Evolutionary conservation across 352 stramenopile genomes (phyloP).

Genomic region (Phytopythium cucurbitacearum): DNA sequence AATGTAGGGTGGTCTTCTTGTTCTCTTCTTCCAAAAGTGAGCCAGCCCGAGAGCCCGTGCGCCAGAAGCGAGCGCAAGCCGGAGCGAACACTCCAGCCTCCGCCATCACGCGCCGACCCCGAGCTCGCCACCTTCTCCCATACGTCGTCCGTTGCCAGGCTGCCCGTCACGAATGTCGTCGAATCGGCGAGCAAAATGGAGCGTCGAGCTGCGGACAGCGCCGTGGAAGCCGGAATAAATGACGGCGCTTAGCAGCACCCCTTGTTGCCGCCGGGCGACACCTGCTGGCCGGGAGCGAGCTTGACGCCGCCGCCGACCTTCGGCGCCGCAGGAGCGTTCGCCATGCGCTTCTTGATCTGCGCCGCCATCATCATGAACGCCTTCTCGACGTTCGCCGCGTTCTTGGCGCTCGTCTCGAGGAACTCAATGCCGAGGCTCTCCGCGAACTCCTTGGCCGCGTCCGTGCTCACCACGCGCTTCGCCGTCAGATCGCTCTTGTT

Average conservation of each 20-base stretch:
- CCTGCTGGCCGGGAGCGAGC: conserved; percentile 56
- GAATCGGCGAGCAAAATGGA: not conserved
- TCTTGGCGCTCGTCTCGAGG: conserved; percentile 88
- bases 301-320: conserved; percentile 51
- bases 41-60: conserved; percentile 2
- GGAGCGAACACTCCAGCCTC: conserved; percentile 1
- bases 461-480: conserved; percentile 93
- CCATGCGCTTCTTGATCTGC: conserved; percentile 91
- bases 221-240: conserved; percentile 38
- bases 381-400: conserved; percentile 87
- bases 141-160: no score
- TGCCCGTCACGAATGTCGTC: no score
- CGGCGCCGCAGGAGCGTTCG: conserved; percentile 70
- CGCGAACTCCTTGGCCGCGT: conserved; percentile 90
- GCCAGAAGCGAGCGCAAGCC: conserved; percentile 1
- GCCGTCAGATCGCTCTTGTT: conserved; percentile 97
- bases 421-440: conserved; percentile 87
- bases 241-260: conserved; percentile 80
- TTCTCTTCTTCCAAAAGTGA: conserved; percentile 30
- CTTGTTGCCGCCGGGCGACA: conserved; percentile 61
- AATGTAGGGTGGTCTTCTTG: conserved; percentile 31
- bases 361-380: conserved; percentile 93
- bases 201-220: not conserved
- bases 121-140: conserved; percentile 4
- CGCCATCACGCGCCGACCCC: conserved; percentile 11